Evolutionary conservation across 176 grass and related monocot species (phyloP).

Genomic region (Hordeum vulgare): MorexV3_pseudomolecules_assembly NC_058522.1:382459701-382460200

Average conservation of each 20-base stretch:
- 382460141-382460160: slow-evolving; percentile 77
- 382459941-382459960: not conserved
- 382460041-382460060: slow-evolving; percentile 55
- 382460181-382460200: slow-evolving; percentile 65
- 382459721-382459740: not conserved
- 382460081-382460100: not conserved
- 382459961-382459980: not conserved
- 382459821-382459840: slow-evolving; percentile 97
- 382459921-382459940: not conserved
- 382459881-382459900: not conserved
- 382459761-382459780: slow-evolving; percentile 54
- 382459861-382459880: slow-evolving; percentile 69
- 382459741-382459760: slow-evolving; percentile 58
- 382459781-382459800: slow-evolving; percentile 71
- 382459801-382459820: slow-evolving; percentile 56
- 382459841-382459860: slow-evolving; percentile 99
- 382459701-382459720: slow-evolving; percentile 45
- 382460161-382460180: slow-evolving; percentile 75
- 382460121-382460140: slow-evolving; percentile 48
- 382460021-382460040: slow-evolving; percentile 9
- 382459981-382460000: slow-evolving; percentile 3
- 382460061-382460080: slow-evolving; percentile 1
- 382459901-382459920: not conserved
- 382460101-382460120: slow-evolving; percentile 29
- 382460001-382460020: slow-evolving; percentile 4